Evolutionary conservation across 768 basidiomycete species (phyloP).

Genomic region (Boletus edulis): DNA sequence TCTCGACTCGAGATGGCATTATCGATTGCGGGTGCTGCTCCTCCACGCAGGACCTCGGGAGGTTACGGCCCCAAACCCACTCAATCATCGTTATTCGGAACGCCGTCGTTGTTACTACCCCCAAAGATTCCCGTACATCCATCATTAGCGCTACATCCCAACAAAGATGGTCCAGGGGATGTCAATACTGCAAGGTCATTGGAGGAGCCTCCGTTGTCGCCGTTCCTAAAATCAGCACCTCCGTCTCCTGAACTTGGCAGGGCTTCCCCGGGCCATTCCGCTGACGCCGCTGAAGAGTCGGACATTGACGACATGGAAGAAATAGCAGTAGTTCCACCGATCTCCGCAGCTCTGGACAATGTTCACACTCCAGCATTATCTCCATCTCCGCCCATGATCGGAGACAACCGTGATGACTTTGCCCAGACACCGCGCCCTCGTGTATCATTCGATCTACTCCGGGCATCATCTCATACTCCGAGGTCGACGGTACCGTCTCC

Average conservation of each 20-base stretch:
- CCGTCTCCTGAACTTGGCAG: not conserved
- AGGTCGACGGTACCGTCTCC: not conserved
- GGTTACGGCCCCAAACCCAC: slow-evolving; percentile 10
- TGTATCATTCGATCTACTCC: slow-evolving; percentile 5
- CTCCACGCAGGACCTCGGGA: slow-evolving; percentile 24
- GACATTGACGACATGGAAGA: slow-evolving; percentile 41
- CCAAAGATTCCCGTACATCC: not conserved
- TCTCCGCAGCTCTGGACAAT: not conserved
- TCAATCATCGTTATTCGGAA: slow-evolving; percentile 35
- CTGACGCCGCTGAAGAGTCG: slow-evolving; percentile 5
- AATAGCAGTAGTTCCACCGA: slow-evolving; percentile 12
- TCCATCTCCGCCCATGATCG: slow-evolving; percentile 15
- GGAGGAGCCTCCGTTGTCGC: slow-evolving; percentile 3
- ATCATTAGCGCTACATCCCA: not conserved
- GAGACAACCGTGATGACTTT: slow-evolving; percentile 9
- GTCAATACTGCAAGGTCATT: not conserved
- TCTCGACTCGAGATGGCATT: slow-evolving; percentile 64
- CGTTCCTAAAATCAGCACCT: slow-evolving; percentile 1
- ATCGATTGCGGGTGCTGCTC: slow-evolving; percentile 61
- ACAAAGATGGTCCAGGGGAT: not conserved
- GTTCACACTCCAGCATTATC: slow-evolving; percentile 6
- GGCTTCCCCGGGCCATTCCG: not conserved
- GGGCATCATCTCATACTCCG: slow-evolving; percentile 9
- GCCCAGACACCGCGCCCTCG: not conserved
- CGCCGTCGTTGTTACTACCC: slow-evolving; percentile 33